A percentile compares a stretch with the other conserved stretches of the same genome.
Evolutionary conservation across 768 basidiomycete species (phyloP).

Genomic region (Symmetrospora coprosmae): DNA sequence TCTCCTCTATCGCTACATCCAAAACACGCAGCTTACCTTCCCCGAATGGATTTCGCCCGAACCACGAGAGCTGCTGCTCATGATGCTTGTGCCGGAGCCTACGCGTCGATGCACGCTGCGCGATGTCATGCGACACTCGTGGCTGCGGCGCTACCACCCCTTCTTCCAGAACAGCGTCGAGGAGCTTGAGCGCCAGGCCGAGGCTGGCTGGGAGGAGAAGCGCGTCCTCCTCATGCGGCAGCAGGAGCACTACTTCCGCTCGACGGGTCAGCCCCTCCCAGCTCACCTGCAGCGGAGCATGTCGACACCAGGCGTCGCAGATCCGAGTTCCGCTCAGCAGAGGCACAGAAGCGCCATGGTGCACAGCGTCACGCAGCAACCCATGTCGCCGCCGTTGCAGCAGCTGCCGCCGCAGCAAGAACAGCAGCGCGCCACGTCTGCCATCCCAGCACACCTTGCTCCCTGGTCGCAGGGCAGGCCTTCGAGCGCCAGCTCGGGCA

Average conservation of each 20-base stretch:
- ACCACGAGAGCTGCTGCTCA: constrained; percentile 65
- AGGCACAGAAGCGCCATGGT: constrained; percentile 25
- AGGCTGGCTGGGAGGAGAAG: constrained; percentile 74
- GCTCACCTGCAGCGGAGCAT: constrained; percentile 29
- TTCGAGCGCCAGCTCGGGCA: too few relatives aligned
- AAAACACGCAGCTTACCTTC: constrained; percentile 89
- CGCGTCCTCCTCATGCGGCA: constrained; percentile 51
- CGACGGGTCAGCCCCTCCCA: background rate
- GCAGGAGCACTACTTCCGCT: constrained; percentile 34
- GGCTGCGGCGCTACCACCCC: constrained; percentile 55
- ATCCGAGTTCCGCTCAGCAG: constrained; percentile 6
- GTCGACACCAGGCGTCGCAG: constrained; percentile 20
- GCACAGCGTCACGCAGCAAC: too few relatives aligned
- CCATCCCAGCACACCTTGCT: too few relatives aligned
- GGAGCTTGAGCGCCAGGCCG: constrained; percentile 63
- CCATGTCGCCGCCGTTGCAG: too few relatives aligned
- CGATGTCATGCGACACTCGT: constrained; percentile 71
- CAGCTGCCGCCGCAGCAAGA: too few relatives aligned
- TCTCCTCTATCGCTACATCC: constrained; percentile 93
- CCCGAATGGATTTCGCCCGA: constrained; percentile 82
- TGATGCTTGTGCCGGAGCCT: constrained; percentile 93
- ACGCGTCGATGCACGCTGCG: constrained; percentile 58
- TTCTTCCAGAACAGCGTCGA: constrained; percentile 58
- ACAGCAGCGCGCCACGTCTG: too few relatives aligned
- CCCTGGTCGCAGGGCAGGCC: too few relatives aligned